phyloP scores from a whole-genome alignment of 139 green algal genomes.

The Coccomyxa sp. region DNA sequence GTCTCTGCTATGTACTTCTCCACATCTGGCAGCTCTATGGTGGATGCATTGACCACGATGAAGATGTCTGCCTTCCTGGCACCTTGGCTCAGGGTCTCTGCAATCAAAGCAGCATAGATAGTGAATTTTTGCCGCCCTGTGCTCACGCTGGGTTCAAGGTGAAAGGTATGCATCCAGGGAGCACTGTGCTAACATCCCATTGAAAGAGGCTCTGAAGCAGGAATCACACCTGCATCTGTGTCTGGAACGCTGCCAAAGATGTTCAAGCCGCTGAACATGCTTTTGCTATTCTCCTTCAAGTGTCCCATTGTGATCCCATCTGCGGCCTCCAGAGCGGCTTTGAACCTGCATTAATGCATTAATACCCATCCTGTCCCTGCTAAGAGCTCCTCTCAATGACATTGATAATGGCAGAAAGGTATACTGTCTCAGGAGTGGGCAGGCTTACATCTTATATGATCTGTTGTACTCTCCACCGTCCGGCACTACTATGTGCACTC shows the following conservation, averaged over 20 bases:
- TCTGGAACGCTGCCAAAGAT: constrained; percentile 22
- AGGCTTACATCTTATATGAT: constrained; percentile 62
- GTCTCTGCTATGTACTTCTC: constrained; percentile 54
- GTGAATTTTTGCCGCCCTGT: not conserved
- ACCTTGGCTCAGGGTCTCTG: constrained; percentile 4
- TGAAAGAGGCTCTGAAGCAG: too few relatives aligned
- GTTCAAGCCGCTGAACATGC: constrained; percentile 33
- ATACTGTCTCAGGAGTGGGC: not conserved
- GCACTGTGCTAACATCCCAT: too few relatives aligned
- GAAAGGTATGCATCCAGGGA: not conserved
- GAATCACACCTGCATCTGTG: too few relatives aligned
- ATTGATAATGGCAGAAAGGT: not conserved
- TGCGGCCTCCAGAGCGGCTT: constrained; percentile 43
- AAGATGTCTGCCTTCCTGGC: constrained; percentile 74
- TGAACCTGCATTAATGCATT: constrained; percentile 46
- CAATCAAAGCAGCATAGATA: constrained; percentile 5
- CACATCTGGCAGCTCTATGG: constrained; percentile 71
- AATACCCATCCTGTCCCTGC: too few relatives aligned
- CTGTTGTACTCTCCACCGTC: constrained; percentile 74
- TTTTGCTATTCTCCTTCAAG: constrained; percentile 51
- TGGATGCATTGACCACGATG: constrained; percentile 82
- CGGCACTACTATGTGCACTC: constrained; percentile 76
- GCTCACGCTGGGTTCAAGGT: too few relatives aligned
- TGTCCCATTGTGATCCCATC: constrained; percentile 68
- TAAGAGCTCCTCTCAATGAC: not conserved